These are phyloP conservation scores for Phytophthora cryptogea DNA, from an alignment of 352 stramenopile species.

Conservation along the genomic window DNA sequence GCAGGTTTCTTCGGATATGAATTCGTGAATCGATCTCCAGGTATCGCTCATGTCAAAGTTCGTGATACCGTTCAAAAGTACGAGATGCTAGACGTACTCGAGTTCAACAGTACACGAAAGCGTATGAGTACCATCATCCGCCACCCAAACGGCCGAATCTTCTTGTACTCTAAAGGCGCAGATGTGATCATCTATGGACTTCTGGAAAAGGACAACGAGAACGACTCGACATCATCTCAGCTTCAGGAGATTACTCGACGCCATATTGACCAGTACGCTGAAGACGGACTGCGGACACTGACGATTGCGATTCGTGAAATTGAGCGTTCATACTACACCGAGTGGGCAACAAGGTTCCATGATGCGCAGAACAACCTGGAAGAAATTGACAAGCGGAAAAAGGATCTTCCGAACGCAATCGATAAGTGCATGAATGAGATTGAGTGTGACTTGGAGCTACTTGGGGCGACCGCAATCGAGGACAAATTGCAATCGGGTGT, in stretches of 20 bases:
- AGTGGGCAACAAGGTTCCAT: slow-evolving; percentile 69
- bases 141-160: slow-evolving; percentile 59
- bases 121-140: slow-evolving; percentile 93
- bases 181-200: slow-evolving; percentile 73
- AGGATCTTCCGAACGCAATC: slow-evolving; percentile 72
- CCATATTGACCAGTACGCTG: slow-evolving; percentile 84
- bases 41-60: slow-evolving; percentile 54
- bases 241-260: slow-evolving; percentile 47
- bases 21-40: slow-evolving; percentile 71
- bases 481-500: slow-evolving; percentile 94
- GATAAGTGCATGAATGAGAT: slow-evolving; percentile 85
- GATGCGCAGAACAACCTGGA: slow-evolving; percentile 69
- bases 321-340: slow-evolving; percentile 44
- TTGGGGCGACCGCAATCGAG: slow-evolving; percentile 93
- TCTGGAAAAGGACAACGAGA: slow-evolving; percentile 39
- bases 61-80: slow-evolving; percentile 50
- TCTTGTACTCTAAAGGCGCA: slow-evolving; percentile 75
- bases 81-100: slow-evolving; percentile 88
- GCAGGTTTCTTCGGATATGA: slow-evolving; percentile 76
- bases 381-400: slow-evolving; percentile 84
- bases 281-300: slow-evolving; percentile 88
- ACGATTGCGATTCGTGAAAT: slow-evolving; percentile 83
- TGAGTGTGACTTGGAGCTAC: slow-evolving; percentile 78
- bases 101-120: slow-evolving; percentile 94
- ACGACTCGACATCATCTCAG: slow-evolving; percentile 26